Percentiles rank a stretch among this genome's conserved stretches.
Conservation (phyloP, 495 filamentous ascomycete species). For the Podospora sp. region DNA sequence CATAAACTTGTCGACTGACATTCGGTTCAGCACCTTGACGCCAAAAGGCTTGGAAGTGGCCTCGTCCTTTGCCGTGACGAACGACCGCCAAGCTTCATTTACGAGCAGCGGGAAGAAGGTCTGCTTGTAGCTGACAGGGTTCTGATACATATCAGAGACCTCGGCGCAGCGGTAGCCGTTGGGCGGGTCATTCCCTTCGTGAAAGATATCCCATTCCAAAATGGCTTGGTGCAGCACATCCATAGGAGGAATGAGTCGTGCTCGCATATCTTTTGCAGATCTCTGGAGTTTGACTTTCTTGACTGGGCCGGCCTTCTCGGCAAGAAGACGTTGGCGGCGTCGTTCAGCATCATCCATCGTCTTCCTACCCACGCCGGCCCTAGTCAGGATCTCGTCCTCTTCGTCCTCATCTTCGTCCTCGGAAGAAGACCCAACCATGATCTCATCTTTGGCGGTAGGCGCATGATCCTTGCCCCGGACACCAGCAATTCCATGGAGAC, state of each 20-base stretch:
- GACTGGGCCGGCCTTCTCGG: slow-evolving; percentile 64
- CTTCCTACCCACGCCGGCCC: slow-evolving; percentile 46
- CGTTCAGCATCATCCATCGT: slow-evolving; percentile 56
- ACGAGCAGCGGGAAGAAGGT: slow-evolving; percentile 90
- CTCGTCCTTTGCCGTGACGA: slow-evolving; percentile 88
- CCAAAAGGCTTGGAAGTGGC: slow-evolving; percentile 74
- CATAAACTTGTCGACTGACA: slow-evolving; percentile 88
- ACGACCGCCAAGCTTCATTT: slow-evolving; percentile 93
- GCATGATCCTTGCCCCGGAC: slow-evolving; percentile 74
- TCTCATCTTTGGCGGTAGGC: slow-evolving; percentile 65
- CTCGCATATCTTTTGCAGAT: slow-evolving; percentile 89
- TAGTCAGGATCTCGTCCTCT: slow-evolving; percentile 45
- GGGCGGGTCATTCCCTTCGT: slow-evolving; percentile 80
- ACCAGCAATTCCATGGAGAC: slow-evolving; percentile 68
- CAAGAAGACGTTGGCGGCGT: slow-evolving; percentile 49
- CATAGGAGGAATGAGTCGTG: slow-evolving; percentile 86
- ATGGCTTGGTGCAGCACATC: slow-evolving; percentile 81
- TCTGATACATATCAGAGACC: slow-evolving; percentile 75
- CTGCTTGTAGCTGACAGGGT: slow-evolving; percentile 76
- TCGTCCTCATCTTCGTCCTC: slow-evolving; percentile 69
- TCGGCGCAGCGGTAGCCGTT: slow-evolving; percentile 68
- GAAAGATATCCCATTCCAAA: slow-evolving; percentile 91
- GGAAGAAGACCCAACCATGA: slow-evolving; percentile 88
- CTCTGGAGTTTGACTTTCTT: slow-evolving; percentile 76
- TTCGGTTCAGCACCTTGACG: slow-evolving; percentile 79